These are phyloP conservation scores for Brassica balearica DNA, from an alignment of 441 rosid species.

Conservation along the genomic window DNA sequence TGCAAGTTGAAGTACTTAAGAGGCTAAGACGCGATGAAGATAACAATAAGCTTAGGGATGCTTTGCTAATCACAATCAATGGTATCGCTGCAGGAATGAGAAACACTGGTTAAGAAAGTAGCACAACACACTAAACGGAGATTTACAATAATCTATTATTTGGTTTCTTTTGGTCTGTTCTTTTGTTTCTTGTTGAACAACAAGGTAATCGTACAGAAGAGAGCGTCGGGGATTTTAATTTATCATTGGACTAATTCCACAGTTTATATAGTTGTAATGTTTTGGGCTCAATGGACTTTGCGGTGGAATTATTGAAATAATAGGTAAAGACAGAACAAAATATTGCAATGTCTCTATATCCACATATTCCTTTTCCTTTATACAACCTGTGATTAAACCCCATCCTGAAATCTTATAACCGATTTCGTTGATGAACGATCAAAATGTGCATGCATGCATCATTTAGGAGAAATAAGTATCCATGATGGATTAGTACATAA, in stretches of 20 bases:
- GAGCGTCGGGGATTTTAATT: background rate
- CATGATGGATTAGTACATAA: background rate
- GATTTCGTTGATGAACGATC: background rate
- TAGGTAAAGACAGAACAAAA: background rate
- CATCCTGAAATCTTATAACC: background rate
- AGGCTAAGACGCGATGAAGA: conserved; percentile 81
- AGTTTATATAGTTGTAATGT: background rate
- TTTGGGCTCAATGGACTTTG: background rate
- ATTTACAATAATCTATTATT: conserved; percentile 28
- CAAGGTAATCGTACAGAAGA: background rate
- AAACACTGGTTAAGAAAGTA: conserved; percentile 64
- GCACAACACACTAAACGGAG: conserved; percentile 17
- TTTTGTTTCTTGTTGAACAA: background rate
- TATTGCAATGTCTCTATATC: background rate
- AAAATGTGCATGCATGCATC: background rate
- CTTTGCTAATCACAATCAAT: conserved; percentile 82
- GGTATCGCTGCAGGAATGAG: conserved; percentile 98
- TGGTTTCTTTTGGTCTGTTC: conserved; percentile 2
- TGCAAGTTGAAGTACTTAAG: conserved; percentile 87
- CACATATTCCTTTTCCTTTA: conserved; percentile 1
- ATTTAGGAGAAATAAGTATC: conserved; percentile 3
- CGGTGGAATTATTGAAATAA: background rate
- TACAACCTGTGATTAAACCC: conserved; percentile 1
- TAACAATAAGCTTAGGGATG: conserved; percentile 84
- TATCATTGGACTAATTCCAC: background rate